phyloP scores from a whole-genome alignment of 2,329 filamentous ascomycete genomes.

The Blastomyces silverae region DNA sequence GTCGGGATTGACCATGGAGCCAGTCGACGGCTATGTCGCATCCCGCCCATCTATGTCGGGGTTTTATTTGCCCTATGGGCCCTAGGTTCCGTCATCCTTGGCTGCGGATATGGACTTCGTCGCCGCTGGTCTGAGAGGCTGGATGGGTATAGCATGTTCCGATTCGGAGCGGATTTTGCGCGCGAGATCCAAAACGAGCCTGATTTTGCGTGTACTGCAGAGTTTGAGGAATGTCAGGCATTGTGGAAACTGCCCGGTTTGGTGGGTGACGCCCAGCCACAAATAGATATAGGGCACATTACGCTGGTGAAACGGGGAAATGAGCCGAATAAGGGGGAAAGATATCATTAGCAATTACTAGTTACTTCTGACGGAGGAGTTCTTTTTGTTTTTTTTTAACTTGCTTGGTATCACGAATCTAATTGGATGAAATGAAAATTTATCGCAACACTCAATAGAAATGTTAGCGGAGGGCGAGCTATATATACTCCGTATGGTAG shows the following conservation, averaged over 20 bases:
- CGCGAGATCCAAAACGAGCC: conserved; percentile 4
- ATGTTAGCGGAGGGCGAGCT: too few relatives aligned
- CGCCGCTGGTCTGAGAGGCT: conserved; percentile 10
- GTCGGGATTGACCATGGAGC: conserved; percentile 16
- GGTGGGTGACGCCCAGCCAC: conserved; percentile 1
- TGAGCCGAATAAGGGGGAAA: background rate
- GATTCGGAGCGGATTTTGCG: conserved; percentile 16
- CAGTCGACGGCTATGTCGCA: conserved; percentile 11
- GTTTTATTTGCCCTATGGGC: conserved; percentile 1
- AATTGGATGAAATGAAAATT: background rate
- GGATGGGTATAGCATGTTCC: conserved; percentile 19
- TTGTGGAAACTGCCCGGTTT: background rate
- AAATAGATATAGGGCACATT: background rate
- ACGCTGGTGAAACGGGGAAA: background rate
- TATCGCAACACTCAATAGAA: too few relatives aligned
- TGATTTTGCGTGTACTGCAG: background rate
- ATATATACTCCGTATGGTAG: too few relatives aligned
- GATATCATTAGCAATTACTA: background rate
- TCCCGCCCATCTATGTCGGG: background rate
- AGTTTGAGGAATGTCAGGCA: background rate
- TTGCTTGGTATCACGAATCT: background rate
- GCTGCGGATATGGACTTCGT: conserved; percentile 8
- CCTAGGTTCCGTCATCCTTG: background rate
- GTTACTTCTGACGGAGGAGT: background rate
- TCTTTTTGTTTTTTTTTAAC: background rate